Evolutionary conservation across 805 yeast genomes (phyloP), one percentile per base, ranked within the genome.

Genomic region (Debaryomyces castellii): DNA sequence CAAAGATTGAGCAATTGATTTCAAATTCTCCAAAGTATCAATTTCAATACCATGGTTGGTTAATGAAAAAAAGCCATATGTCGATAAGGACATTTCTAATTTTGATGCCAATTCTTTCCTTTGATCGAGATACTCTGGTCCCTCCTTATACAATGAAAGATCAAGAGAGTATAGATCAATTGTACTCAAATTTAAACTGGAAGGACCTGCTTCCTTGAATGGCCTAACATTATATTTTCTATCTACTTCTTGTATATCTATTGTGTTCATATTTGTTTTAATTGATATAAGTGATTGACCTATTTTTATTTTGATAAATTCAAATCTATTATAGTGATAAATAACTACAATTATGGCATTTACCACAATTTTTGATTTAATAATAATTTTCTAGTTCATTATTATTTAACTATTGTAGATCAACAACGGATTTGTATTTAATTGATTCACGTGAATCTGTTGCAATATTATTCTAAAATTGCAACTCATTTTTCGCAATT

Each of bases 21-120:
- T 60, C 36, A 73, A 50, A n/a, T 61, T 61, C 9, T 62, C 69
- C 10, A 74, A 51, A 10, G 55, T 52, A 17, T 62, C 69, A 10
- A 48, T 51, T 3, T 56, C 54, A 41, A 73, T 62, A 1, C 79
- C 80, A 48, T 70, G 77, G 48, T 73, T 73, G 9, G 59, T 53
- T 17, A 76, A 47, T 24, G 69, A 68, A 58, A 75, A 71, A 51
- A 76, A 76, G 1, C 80, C 80, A 44, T 67, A 65, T 1, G 72
- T 66, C 2, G 71, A 60, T 21, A 76, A 51, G 0, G 79, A 68
- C 22, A 55, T 52, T 46, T 74, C 78, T 10, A 76, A 56, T 40
- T 63, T 60, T 1, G 42, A 47, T 1, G 79, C 80, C 33, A 74
- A 57, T 10, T 37, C 45, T 43, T 54, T 48, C 28, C 78, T 52